Evolutionary conservation across 352 stramenopile genomes (phyloP).

Genomic region (Globisporangium apiculatum): DNA sequence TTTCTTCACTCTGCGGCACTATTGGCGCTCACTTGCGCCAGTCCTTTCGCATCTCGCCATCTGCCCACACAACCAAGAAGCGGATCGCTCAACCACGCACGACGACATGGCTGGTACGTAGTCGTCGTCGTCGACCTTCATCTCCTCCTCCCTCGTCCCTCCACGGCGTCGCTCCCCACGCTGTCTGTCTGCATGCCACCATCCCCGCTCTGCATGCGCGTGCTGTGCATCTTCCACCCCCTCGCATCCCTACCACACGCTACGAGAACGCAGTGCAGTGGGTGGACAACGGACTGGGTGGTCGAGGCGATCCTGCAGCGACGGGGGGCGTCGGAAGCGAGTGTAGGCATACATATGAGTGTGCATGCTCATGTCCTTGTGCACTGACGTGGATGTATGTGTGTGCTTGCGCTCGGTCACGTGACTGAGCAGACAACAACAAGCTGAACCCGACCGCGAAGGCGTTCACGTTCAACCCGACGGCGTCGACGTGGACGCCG

Average conservation of each 20-base stretch:
- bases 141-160: too few species aligned
- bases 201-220: not conserved
- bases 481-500: constrained; percentile 54
- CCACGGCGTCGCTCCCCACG: too few species aligned
- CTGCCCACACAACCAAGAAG: too few species aligned
- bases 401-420: not conserved
- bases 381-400: not conserved
- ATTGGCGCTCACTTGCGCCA: too few species aligned
- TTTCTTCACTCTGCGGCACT: too few species aligned
- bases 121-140: not conserved
- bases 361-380: not conserved
- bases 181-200: not conserved
- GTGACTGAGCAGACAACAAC: constrained; percentile 22
- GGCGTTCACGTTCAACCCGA: constrained; percentile 76
- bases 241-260: not conserved
- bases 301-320: not conserved
- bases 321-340: not conserved
- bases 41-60: too few species aligned
- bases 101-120: not conserved
- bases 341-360: not conserved
- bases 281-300: not conserved
- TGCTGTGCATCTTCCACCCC: not conserved
- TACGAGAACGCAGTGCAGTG: too few species aligned
- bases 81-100: not conserved
- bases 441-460: constrained; percentile 60